A percentile compares a stretch with the other conserved stretches of the same genome.
These are phyloP conservation scores for Cystobasidium onofrii DNA, from an alignment of 768 basidiomycete species.

Conservation along the genomic window DNA sequence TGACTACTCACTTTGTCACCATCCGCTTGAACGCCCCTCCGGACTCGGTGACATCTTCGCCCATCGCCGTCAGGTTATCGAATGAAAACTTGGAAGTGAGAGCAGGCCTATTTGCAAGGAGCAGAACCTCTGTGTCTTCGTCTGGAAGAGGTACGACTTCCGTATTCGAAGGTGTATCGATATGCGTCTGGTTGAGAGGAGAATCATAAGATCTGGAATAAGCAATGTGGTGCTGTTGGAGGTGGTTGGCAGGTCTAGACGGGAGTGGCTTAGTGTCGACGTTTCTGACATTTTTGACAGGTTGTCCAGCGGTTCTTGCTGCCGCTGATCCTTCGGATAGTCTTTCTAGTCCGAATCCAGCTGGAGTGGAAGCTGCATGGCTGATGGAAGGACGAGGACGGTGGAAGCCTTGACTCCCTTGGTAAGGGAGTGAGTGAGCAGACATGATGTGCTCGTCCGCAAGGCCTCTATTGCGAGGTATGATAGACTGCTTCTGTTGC, in stretches of 20 bases:
- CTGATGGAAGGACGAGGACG: background rate
- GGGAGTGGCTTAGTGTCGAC: background rate
- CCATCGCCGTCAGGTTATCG: background rate
- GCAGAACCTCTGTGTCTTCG: background rate
- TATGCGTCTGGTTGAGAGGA: background rate
- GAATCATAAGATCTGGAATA: background rate
- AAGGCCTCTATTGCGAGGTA: too few species aligned
- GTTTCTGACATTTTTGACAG: background rate
- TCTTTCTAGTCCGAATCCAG: background rate
- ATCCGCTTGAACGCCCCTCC: background rate
- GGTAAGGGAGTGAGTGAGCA: background rate
- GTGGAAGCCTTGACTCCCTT: background rate
- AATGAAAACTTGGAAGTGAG: conserved; percentile 6
- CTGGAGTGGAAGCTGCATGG: background rate
- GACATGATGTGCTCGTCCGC: background rate
- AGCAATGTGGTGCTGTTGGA: background rate
- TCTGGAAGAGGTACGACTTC: background rate
- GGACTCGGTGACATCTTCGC: background rate
- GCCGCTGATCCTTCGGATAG: background rate
- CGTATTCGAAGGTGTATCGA: background rate
- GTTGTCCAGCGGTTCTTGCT: too few species aligned
- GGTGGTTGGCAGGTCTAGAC: background rate
- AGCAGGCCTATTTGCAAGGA: background rate
- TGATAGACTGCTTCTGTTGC: too few species aligned
- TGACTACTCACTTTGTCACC: conserved; percentile 5